A percentile compares a stretch with the other conserved stretches of the same genome.
Conservation (phyloP, 2,329 filamentous ascomycete genomes). For the Sarocladiaceae sp. region DNA sequence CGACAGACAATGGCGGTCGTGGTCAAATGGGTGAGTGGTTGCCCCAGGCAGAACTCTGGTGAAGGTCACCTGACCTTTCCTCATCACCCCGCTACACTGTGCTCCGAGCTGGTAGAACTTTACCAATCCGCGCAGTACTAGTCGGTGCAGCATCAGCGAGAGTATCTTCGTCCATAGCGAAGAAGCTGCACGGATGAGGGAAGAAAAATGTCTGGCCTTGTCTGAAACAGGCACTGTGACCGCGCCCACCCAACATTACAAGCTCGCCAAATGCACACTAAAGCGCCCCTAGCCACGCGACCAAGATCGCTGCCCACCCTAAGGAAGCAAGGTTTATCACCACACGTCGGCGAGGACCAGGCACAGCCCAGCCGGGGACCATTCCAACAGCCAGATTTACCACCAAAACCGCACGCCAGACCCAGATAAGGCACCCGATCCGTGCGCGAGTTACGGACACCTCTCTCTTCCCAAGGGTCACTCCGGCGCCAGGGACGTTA, state of each 20-base stretch:
- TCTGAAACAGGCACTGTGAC: neutral
- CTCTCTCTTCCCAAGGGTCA: conserved; percentile 6
- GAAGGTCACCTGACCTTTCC: too few species aligned
- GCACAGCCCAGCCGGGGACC: conserved; percentile 4
- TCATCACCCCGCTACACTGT: too few species aligned
- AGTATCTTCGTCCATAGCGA: neutral
- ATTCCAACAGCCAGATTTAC: neutral
- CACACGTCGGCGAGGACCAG: conserved; percentile 1
- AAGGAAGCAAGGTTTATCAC: too few species aligned
- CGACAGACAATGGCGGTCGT: too few species aligned
- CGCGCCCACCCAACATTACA: neutral
- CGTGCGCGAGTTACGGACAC: neutral
- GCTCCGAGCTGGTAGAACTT: too few species aligned
- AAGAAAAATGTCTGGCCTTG: neutral
- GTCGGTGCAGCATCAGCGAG: neutral
- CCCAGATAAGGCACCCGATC: conserved; percentile 2
- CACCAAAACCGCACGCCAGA: conserved; percentile 1
- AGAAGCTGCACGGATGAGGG: neutral
- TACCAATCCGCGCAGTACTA: too few species aligned
- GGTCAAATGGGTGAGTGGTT: too few species aligned
- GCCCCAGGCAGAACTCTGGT: too few species aligned
- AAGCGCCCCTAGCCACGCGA: neutral
- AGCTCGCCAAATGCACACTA: neutral
- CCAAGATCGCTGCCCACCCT: too few species aligned
- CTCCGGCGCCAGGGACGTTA: conserved; percentile 4